phyloP scores from a whole-genome alignment of 345 rosid genomes.

The Salix viminalis region DNA sequence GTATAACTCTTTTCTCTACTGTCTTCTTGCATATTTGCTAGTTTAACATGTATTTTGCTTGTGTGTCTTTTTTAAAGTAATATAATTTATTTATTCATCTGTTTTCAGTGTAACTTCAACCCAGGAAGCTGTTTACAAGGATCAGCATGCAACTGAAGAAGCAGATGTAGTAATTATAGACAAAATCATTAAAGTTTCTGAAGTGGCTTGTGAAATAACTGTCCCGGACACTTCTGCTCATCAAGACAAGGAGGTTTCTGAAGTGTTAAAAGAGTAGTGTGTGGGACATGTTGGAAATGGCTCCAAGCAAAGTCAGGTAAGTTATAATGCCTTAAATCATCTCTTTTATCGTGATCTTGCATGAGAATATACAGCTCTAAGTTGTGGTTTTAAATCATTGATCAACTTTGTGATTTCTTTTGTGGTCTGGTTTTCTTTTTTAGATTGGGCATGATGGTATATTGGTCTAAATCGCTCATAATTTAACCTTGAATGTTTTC shows the following conservation, averaged over 20 bases:
- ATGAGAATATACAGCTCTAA: not conserved
- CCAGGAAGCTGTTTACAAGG: constrained; percentile 32
- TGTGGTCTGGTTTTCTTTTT: not conserved
- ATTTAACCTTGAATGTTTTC: not conserved
- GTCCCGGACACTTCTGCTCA: constrained; percentile 24
- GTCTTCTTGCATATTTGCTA: not conserved
- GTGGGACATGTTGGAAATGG: constrained; percentile 11
- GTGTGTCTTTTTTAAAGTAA: not conserved
- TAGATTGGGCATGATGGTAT: not conserved
- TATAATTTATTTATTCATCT: constrained; percentile 14
- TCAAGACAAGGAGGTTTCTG: constrained; percentile 18
- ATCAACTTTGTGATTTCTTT: not conserved
- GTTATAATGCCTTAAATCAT: not conserved
- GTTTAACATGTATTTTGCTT: not conserved
- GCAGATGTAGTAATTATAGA: constrained; percentile 33
- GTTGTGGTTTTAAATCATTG: not conserved
- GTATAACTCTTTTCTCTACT: constrained; percentile 32
- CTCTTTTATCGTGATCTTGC: not conserved
- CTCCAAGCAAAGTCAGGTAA: constrained; percentile 25
- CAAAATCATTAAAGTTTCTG: constrained; percentile 41
- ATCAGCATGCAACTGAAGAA: constrained; percentile 40
- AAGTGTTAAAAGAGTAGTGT: constrained; percentile 12
- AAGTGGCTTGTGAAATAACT: constrained; percentile 38
- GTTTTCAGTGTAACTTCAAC: constrained; percentile 31
- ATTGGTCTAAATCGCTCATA: not conserved